phyloP scores from a whole-genome alignment of 2,329 filamentous ascomycete genomes.

The Bertia moriformis region DNA sequence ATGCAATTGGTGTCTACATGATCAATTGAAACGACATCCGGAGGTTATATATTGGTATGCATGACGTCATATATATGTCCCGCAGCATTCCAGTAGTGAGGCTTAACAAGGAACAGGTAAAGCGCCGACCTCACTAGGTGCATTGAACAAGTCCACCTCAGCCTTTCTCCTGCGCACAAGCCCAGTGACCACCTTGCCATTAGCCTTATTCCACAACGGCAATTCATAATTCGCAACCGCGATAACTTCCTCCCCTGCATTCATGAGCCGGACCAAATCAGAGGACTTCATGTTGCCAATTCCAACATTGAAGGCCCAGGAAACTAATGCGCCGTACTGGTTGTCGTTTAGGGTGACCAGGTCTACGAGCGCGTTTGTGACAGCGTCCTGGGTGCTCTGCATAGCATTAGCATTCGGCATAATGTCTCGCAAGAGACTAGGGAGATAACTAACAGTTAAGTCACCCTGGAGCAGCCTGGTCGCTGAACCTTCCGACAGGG shows the following conservation, averaged over 20 bases:
- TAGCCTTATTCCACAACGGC: not conserved
- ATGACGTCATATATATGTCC: no score
- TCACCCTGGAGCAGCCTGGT: not conserved
- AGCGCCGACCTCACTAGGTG: not conserved
- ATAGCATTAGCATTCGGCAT: not conserved
- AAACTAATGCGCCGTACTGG: not conserved
- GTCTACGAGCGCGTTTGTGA: not conserved
- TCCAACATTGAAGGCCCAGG: not conserved
- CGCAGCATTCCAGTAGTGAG: no score
- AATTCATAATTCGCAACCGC: not conserved
- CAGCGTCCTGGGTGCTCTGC: not conserved
- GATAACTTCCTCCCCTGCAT: not conserved
- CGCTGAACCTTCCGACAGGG: not conserved
- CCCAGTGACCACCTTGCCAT: not conserved
- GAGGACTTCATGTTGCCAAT: not conserved
- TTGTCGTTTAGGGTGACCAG: not conserved
- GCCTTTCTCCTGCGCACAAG: not conserved
- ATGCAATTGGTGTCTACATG: no score
- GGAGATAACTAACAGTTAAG: not conserved
- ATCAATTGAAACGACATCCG: no score
- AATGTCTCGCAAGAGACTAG: not conserved
- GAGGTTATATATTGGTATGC: no score
- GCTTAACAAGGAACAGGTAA: not conserved
- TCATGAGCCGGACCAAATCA: not conserved
- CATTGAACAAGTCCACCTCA: not conserved